A percentile compares a stretch with the other conserved stretches of the same genome.
Conservation (phyloP, 148 eudicot genomes). For the Euryodendron excelsum region DNA sequence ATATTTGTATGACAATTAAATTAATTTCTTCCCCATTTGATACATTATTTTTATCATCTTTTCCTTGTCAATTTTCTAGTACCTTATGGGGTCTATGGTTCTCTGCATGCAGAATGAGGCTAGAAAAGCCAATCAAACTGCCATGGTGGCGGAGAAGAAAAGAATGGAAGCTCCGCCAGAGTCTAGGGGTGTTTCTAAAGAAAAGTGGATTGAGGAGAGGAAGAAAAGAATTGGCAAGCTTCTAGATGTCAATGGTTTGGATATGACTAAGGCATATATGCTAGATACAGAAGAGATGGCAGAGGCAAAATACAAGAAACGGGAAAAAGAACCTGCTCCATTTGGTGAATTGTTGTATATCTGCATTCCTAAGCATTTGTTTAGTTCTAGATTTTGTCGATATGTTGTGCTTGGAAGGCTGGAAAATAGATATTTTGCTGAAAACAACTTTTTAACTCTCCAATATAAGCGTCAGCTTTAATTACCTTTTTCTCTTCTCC, state of each 20-base stretch:
- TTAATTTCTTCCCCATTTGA: neutral
- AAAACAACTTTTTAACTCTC: neutral
- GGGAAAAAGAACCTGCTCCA: slow-evolving; percentile 97
- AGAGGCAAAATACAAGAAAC: slow-evolving; percentile 78
- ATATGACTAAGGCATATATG: slow-evolving; percentile 92
- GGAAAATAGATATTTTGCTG: neutral
- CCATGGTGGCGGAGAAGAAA: slow-evolving; percentile 26
- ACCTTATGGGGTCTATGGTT: neutral
- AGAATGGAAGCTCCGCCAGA: slow-evolving; percentile 73
- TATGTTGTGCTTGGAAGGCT: neutral
- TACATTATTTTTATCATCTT: neutral
- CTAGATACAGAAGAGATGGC: slow-evolving; percentile 94
- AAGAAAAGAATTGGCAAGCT: slow-evolving; percentile 92
- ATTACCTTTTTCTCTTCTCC: neutral
- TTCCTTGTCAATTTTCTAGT: neutral
- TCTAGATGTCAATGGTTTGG: slow-evolving; percentile 86
- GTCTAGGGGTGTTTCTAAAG: slow-evolving; percentile 90
- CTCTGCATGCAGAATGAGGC: slow-evolving; percentile 53
- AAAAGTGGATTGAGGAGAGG: slow-evolving; percentile 96
- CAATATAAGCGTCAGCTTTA: neutral
- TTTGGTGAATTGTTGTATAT: slow-evolving; percentile 56
- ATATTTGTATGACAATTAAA: neutral
- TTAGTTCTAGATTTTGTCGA: neutral
- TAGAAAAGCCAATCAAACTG: slow-evolving; percentile 23
- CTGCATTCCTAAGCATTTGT: neutral